Base-by-base conservation (phyloP, 1,284 basidiomycete species). In the Leccinum solheimii region DNA sequence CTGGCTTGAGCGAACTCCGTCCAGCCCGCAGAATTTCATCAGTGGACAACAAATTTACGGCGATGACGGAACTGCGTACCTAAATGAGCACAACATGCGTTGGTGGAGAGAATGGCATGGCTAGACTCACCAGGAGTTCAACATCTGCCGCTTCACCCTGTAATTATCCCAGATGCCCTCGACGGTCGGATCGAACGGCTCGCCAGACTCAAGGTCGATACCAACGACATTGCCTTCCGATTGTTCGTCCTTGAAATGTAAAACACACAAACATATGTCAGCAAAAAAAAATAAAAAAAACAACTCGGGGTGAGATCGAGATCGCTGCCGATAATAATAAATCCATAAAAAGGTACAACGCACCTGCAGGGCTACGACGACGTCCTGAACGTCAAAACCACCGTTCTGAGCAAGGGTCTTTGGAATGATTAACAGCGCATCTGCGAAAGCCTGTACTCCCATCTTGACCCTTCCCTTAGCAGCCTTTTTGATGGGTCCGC, bases 131-230 rank as follows among this genome's bases (percentile, higher is more conserved):
- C 92, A 93, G 72, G 94, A 96, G 75, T 99, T 97, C 61, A 99
- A 80, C 95, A 99, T 97, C 74, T 99, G 97, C 65, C 97, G 83
- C 82, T 99, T 99, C 64, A 99, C 97, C 63, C 97, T 84, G 77
- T 98, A 99, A 79, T 99, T 99, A 77, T 99, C 97, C 96, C 97
- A 99, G 19, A 99, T 89, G 45, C 97, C 97, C 72, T 95, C 91
- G 4, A 94, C 89, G 14, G 94, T 91, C 6, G 97, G 97, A 74
- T 99, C 97, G 74, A 97, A 94, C 3, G 97, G 95, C 76, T 98
- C 95, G 61, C 97, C 97, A 32, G 94, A 93, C 74, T 94, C 83
- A 49, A 99, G 81, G 77, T 99, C 94, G 65, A 99, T 78, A 27
- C 97, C 97, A 64, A 97, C 95, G 45, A 86, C 80, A 66, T 93